These are phyloP conservation scores for Xylaria sp. DNA, from an alignment of 2,329 filamentous ascomycete genomes.

Conservation along the genomic window DNA sequence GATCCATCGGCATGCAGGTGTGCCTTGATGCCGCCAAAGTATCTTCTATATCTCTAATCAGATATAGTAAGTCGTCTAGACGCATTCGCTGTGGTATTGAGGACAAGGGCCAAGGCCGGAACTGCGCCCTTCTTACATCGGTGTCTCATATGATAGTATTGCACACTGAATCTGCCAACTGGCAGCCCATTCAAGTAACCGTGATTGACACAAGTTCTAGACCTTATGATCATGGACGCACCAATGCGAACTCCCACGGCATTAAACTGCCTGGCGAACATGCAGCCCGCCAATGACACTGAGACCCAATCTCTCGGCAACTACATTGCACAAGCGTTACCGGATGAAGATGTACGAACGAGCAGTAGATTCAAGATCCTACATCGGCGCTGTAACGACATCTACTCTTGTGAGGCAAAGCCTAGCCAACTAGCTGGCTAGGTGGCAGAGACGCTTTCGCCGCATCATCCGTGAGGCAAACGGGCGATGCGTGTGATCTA, in stretches of 20 bases:
- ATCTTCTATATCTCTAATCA: constrained; percentile 3
- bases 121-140: not conserved
- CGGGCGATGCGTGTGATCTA: constrained; percentile 7
- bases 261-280: constrained; percentile 14
- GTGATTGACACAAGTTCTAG: constrained; percentile 4
- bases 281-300: constrained; percentile 10
- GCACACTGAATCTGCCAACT: not conserved
- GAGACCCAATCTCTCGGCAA: not conserved
- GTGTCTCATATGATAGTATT: not conserved
- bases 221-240: not conserved
- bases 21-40: not conserved
- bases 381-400: not conserved
- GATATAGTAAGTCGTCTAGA: not conserved
- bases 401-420: not conserved
- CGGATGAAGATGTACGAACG: not conserved
- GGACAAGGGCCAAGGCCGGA: not conserved
- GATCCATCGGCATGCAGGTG: not conserved
- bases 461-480: constrained; percentile 21
- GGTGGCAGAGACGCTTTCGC: constrained; percentile 5
- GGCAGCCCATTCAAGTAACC: not conserved
- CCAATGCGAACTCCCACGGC: not conserved
- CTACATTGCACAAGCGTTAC: not conserved
- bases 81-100: not conserved
- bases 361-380: not conserved
- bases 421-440: not conserved